Base-by-base conservation (phyloP, 1,284 basidiomycete genomes). In the Ceratobasidium sp. region DNA sequence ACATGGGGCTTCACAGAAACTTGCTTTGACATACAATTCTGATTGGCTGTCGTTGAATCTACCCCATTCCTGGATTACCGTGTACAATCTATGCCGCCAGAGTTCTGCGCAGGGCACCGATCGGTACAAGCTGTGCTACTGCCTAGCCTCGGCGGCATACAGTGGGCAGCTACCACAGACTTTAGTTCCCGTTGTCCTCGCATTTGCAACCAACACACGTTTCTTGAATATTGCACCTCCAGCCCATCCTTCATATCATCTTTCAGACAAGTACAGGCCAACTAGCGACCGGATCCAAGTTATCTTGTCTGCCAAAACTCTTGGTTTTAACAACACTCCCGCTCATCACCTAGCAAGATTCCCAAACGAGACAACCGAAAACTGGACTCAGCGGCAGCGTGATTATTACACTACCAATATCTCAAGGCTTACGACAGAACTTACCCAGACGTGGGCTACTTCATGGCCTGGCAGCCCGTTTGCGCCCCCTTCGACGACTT, bases 221-320 rank as follows among this genome's bases (percentile, higher is more conserved):
- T 76, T 77, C 26, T 47, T 20, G 6, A 3, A 23, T 3, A 20
- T 77, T 13, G 33, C 17, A 3, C 76, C 77, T 4, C 77, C 77
- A 11, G 8, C 20, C 26, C 64, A 65, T 53, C 11, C n/a, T 33
- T n/a, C 13, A 10, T 77, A 67, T 35, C n/a, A 35, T 4, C 45
- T 77, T 15, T 11, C 53, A 6, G 69, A 73, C 28, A 47, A 47
- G 11, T 66, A 64, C 31, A 4, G 39, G n/a, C 68, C 76, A 13
- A 42, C 31, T 39, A 20, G 33, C 17, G 5, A 13, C 1, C 45
- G 45, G 20, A 39, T 64, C 11, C 1, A 37, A 31, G 4, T 26
- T 20, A 45, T 64, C 28, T 20, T 61, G 10, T 13, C 47, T 15
- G 26, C 15, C 17, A 6, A 17, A 37, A n/a, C n/a, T 53, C 60